Evolutionary conservation across 306 rosid species (phyloP).

Genomic region (Casuarina cunninghamiana): DNA sequence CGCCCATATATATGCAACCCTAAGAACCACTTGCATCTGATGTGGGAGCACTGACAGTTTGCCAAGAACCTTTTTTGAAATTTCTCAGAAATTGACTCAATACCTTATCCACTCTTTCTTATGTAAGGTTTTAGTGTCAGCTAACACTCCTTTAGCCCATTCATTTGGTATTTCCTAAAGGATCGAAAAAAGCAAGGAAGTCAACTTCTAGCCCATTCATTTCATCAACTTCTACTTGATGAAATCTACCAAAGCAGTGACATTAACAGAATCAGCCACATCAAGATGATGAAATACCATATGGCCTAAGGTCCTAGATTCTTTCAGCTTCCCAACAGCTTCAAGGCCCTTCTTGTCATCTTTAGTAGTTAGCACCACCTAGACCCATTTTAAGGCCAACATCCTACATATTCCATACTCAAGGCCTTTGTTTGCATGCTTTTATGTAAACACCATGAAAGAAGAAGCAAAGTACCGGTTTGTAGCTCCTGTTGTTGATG

Average conservation of each 20-base stretch:
- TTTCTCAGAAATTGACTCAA: conserved; percentile 6
- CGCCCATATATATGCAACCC: no score
- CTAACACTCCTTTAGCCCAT: conserved; percentile 6
- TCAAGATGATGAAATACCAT: conserved; percentile 6
- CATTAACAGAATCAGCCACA: not conserved
- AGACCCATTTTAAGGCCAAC: not conserved
- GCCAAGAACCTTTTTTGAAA: conserved; percentile 7
- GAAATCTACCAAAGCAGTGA: not conserved
- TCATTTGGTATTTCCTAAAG: conserved; percentile 10
- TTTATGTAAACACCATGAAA: not conserved
- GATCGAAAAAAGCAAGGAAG: no score
- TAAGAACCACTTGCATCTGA: no score
- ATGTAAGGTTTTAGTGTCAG: conserved; percentile 4
- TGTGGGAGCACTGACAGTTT: not conserved
- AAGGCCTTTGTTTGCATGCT: not conserved
- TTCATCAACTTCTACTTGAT: not conserved
- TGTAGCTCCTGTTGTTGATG: not conserved
- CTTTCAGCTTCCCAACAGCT: not conserved
- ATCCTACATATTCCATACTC: not conserved
- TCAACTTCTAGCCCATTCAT: no score
- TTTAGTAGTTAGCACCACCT: not conserved
- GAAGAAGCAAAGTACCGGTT: not conserved
- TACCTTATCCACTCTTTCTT: conserved; percentile 22
- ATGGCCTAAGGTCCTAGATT: not conserved
- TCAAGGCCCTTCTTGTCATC: not conserved